phyloP scores from a whole-genome alignment of 371 early-diverging fungal species.

The Dinochytrium kinnereticum region DNA sequence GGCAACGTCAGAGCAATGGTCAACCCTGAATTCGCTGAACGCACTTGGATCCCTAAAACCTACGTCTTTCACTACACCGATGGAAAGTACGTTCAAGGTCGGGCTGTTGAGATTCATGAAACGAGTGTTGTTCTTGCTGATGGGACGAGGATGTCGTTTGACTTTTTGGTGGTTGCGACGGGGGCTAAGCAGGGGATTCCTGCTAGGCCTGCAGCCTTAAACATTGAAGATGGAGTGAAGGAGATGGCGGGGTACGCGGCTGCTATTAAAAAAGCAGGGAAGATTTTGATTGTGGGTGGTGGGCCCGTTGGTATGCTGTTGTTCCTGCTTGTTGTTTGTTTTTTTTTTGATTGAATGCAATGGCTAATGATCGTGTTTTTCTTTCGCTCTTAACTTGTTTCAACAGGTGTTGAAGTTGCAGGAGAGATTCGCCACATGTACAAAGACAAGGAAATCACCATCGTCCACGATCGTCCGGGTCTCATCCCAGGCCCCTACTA shows the following conservation, averaged over 20 bases:
- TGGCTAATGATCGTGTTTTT: not conserved
- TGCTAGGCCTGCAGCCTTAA: conserved; percentile 6
- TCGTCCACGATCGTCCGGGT: conserved; percentile 41
- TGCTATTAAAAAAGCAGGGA: conserved; percentile 50
- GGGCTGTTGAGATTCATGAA: conserved; percentile 2
- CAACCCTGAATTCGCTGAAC: not conserved
- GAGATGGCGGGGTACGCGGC: conserved; percentile 8
- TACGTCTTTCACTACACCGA: conserved; percentile 14
- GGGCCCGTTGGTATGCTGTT: conserved; percentile 51
- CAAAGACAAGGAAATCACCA: conserved; percentile 22
- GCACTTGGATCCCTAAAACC: conserved; percentile 13
- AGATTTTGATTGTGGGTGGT: conserved; percentile 64
- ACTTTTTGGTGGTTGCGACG: conserved; percentile 56
- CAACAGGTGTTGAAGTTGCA: conserved; percentile 47
- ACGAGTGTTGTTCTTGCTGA: conserved; percentile 12
- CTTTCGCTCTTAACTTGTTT: no score
- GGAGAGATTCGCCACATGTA: conserved; percentile 40
- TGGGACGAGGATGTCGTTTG: conserved; percentile 43
- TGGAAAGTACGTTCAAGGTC: conserved; percentile 3
- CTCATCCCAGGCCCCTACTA: conserved; percentile 59
- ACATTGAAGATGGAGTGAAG: conserved; percentile 8
- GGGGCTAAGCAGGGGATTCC: conserved; percentile 50
- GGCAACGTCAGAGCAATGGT: conserved; percentile 13
- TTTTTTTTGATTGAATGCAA: not conserved
- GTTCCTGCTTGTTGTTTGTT: not conserved